Percentiles rank a stretch among this genome's conserved stretches.
These are phyloP conservation scores for Ceratobasidium sp. DNA, from an alignment of 1,284 basidiomycete genomes.

Conservation along the genomic window DNA sequence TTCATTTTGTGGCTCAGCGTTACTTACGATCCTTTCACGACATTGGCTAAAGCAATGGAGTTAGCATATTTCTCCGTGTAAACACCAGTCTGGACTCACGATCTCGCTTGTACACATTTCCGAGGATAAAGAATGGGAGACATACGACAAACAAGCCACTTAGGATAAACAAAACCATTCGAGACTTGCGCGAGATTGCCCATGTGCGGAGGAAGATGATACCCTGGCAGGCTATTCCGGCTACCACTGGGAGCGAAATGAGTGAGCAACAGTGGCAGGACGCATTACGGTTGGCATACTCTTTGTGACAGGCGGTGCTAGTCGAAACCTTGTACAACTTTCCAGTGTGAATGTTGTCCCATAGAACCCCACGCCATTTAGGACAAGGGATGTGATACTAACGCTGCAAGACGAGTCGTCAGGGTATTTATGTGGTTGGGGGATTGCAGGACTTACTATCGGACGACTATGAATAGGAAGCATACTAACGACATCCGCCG, in stretches of 20 bases:
- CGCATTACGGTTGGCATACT: conserved; percentile 2
- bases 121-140: conserved; percentile 25
- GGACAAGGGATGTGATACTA: conserved; percentile 23
- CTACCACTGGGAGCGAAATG: conserved; percentile 7
- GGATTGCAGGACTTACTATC: conserved; percentile 16
- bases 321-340: conserved; percentile 2
- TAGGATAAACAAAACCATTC: conserved; percentile 24
- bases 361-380: conserved; percentile 30
- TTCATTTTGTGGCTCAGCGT: neutral
- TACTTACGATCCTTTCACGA: conserved; percentile 20
- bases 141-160: conserved; percentile 21
- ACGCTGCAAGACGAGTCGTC: neutral
- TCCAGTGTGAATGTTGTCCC: conserved; percentile 14
- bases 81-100: neutral
- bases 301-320: conserved; percentile 31
- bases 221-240: conserved; percentile 31
- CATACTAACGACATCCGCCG: conserved; percentile 27
- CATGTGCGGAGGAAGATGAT: conserved; percentile 37
- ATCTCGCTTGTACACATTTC: conserved; percentile 16
- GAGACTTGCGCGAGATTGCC: conserved; percentile 32
- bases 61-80: neutral
- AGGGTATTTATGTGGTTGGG: neutral
- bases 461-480: conserved; percentile 22
- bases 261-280: neutral
- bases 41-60: conserved; percentile 9